Percentiles rank a stretch among this genome's conserved stretches.
These are phyloP conservation scores for Vaccinium myrtillus DNA, from an alignment of 148 eudicot species.

Conservation along the genomic window DNA sequence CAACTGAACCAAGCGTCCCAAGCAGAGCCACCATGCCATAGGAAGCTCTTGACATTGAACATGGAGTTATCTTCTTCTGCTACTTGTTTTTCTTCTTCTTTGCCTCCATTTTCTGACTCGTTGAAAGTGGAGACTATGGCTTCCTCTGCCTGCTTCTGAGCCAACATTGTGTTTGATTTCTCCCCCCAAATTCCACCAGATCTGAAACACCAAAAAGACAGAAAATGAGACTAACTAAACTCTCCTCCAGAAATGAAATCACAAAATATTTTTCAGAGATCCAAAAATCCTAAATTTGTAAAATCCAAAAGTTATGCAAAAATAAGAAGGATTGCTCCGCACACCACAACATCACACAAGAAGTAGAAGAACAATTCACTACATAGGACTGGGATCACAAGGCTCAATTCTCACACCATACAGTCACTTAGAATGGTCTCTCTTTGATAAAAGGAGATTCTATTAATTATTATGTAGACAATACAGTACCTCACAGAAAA, in stretches of 20 bases:
- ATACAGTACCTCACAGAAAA: conserved; percentile 14
- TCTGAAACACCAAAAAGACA: conserved; percentile 20
- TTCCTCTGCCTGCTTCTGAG: conserved; percentile 47
- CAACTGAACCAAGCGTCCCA: conserved; percentile 91
- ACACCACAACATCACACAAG: too few species aligned
- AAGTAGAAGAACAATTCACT: too few species aligned
- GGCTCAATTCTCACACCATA: too few species aligned
- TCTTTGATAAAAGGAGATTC: too few species aligned
- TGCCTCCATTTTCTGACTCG: conserved; percentile 26
- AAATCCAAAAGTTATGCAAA: too few species aligned
- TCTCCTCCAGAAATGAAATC: conserved; percentile 18
- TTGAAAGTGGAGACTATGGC: conserved; percentile 39
- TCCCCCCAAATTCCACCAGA: conserved; percentile 18
- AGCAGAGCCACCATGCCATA: conserved; percentile 86
- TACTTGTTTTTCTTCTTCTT: conserved; percentile 18
- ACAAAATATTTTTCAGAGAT: background rate
- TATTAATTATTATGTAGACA: background rate
- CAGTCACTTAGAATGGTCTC: too few species aligned
- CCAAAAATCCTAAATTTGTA: background rate
- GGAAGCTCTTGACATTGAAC: conserved; percentile 41
- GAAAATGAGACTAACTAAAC: conserved; percentile 11
- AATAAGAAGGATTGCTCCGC: too few species aligned
- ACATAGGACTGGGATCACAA: too few species aligned
- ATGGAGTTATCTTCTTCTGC: conserved; percentile 43
- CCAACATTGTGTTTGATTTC: conserved; percentile 34